Base-by-base conservation (phyloP, 192 early-diverging fungal species). In the Pilaira anomala region DNA sequence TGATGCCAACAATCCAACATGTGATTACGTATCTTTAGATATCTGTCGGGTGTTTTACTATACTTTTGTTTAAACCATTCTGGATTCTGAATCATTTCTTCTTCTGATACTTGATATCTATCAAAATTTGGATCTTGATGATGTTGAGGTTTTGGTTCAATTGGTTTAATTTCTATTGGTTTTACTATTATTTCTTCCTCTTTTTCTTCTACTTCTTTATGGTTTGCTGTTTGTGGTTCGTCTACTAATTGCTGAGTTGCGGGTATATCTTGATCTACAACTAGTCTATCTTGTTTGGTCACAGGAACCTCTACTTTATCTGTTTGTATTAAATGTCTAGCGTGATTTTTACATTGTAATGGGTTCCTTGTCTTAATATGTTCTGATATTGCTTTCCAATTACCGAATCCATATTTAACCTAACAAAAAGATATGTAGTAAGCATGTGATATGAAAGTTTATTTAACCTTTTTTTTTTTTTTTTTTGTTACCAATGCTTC, bases 31-130 rank as follows among this genome's bases (percentile, higher is more conserved):
- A 98, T 96, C 36, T 72, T 69, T 45, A 91, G 73, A 73, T 98
- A 98, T 54, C 94, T 81, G 54, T 93, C 91, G 0, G 93, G 91
- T 22, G 93, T 94, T 68, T 95, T 93, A 55, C 79, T 80, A 12
- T 80, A 75, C 49, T 85, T 83, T 22, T 87, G 84, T 11, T 63
- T 59, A 64, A 90, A 91, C 65, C 87, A 93, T 80, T 91, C 88
- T 1, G 78, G 66, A 51, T 80, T 76, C 11, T 70, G 65, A 16
- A 29, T 48, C 21, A 67, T 75, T 65, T 85, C 83, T 52, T 79
- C 75, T 40, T 80, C 80, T 13, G 74, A 76, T 30, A 83, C 74
- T 26, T 66, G 62, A 8, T 65, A 28, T 26, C 77, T 78, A 50
- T 87, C 83, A 46, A 83, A 68, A 28, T 19, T 16, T 28, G 56